phyloP scores from a whole-genome alignment of 1,139 yeast genomes.

The Suhomyces coccinellae region DNA sequence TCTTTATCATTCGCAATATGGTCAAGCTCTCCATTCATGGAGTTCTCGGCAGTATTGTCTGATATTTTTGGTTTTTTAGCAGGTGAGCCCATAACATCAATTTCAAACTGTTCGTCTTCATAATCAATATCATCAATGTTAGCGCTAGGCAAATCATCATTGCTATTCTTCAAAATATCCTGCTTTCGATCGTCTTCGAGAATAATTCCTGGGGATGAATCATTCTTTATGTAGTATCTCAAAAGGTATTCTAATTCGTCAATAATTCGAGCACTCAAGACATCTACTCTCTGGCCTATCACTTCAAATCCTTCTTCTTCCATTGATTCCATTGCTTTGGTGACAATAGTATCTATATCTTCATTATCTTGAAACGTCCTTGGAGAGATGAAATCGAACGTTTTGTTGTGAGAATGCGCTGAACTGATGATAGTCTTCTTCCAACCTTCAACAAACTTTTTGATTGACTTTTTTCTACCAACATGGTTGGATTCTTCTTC shows the following conservation, averaged over 20 bases:
- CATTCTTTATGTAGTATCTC: constrained; percentile 33
- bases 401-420: constrained; percentile 15
- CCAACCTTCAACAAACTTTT: constrained; percentile 46
- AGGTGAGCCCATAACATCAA: constrained; percentile 18
- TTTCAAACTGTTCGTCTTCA: constrained; percentile 14
- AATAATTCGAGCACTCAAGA: constrained; percentile 74
- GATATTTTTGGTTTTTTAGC: constrained; percentile 16
- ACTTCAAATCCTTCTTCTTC: constrained; percentile 16
- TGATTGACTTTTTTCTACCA: constrained; percentile 39
- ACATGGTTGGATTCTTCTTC: constrained; percentile 12
- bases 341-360: constrained; percentile 10
- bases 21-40: not conserved
- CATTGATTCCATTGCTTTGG: constrained; percentile 8
- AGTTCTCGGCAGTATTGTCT: constrained; percentile 3
- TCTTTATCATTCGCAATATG: not conserved
- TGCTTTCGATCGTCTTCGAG: constrained; percentile 22
- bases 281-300: constrained; percentile 58
- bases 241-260: constrained; percentile 63
- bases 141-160: constrained; percentile 8
- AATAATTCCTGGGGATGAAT: constrained; percentile 22
- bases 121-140: constrained; percentile 13
- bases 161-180: not conserved
- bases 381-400: constrained; percentile 3
- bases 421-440: constrained; percentile 28
- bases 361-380: constrained; percentile 4